These are phyloP conservation scores for Wickerhamomyces sydowiorum DNA, from an alignment of 805 yeast species.

Conservation along the genomic window DNA sequence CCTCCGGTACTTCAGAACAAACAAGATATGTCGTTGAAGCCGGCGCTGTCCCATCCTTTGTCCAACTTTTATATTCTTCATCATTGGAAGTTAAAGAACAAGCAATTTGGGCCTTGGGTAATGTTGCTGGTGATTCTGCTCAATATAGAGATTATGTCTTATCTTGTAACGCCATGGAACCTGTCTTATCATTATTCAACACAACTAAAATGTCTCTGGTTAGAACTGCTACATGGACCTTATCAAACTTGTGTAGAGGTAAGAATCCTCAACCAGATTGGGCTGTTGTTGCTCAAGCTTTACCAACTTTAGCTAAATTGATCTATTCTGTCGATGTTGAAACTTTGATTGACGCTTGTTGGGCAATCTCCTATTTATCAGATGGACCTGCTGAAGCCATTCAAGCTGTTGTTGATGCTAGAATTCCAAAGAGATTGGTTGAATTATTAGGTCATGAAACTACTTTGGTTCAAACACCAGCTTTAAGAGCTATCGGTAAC, in stretches of 20 bases:
- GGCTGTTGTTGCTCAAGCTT: conserved; percentile 76
- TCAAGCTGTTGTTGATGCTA: conserved; percentile 94
- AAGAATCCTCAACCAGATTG: conserved; percentile 96
- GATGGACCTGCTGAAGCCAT: conserved; percentile 93
- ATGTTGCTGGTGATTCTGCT: conserved; percentile 97
- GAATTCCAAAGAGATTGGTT: conserved; percentile 91
- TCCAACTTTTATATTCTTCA: conserved; percentile 69
- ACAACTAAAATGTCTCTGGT: conserved; percentile 83
- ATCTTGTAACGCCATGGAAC: conserved; percentile 80
- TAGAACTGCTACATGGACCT: conserved; percentile 97
- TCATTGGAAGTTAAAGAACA: conserved; percentile 94
- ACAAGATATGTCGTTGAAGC: conserved; percentile 87
- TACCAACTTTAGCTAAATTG: conserved; percentile 88
- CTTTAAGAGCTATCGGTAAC: conserved; percentile 94
- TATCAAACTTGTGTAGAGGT: conserved; percentile 95
- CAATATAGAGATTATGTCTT: conserved; percentile 86
- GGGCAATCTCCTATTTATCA: conserved; percentile 94
- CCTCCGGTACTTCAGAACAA: conserved; percentile 88
- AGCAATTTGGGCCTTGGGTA: conserved; percentile 99
- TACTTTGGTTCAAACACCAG: conserved; percentile 91
- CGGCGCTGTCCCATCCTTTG: conserved; percentile 91
- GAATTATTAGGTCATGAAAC: conserved; percentile 83
- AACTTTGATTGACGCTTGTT: conserved; percentile 94
- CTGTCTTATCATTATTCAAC: conserved; percentile 73
- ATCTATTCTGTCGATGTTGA: conserved; percentile 89